These are phyloP conservation scores for Candida gorgasii DNA, from an alignment of 805 yeast genomes.

Conservation along the genomic window DNA sequence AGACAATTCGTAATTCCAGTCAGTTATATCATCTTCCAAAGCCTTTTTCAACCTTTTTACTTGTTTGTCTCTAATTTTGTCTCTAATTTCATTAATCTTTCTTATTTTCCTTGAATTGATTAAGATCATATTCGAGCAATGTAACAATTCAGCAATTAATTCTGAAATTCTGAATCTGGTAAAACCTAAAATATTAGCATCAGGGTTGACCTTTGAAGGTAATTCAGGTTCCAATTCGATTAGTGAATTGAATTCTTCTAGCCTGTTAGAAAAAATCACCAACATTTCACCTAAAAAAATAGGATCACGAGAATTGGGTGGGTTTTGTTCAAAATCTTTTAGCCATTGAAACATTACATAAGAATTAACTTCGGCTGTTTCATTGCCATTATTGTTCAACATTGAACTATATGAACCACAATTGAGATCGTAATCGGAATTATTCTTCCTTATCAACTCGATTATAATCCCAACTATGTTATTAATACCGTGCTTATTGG, in stretches of 20 bases:
- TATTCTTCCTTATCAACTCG: conserved; percentile 91
- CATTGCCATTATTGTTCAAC: conserved; percentile 27
- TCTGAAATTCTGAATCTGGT: conserved; percentile 90
- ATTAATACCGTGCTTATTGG: conserved; percentile 83
- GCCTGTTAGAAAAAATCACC: conserved; percentile 69
- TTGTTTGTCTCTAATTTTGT: conserved; percentile 53
- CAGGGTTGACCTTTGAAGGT: conserved; percentile 17
- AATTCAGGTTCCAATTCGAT: conserved; percentile 41
- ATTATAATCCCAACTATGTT: conserved; percentile 95
- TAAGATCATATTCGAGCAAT: conserved; percentile 95
- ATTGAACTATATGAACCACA: conserved; percentile 81
- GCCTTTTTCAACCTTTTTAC: conserved; percentile 47
- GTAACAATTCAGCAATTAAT: conserved; percentile 88
- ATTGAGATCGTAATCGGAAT: conserved; percentile 89
- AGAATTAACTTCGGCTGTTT: conserved; percentile 40
- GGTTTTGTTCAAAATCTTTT: conserved; percentile 70
- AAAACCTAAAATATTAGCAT: conserved; percentile 69
- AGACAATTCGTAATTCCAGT: conserved; percentile 30
- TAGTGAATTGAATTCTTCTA: conserved; percentile 68
- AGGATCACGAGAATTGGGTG: conserved; percentile 91
- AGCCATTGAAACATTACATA: conserved; percentile 46
- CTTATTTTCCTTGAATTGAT: conserved; percentile 78
- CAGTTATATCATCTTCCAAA: conserved; percentile 26
- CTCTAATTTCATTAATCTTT: conserved; percentile 66
- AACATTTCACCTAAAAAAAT: conserved; percentile 88